Base-by-base conservation (phyloP, 768 basidiomycete species). In the Infundibulicybe gibba region DNA sequence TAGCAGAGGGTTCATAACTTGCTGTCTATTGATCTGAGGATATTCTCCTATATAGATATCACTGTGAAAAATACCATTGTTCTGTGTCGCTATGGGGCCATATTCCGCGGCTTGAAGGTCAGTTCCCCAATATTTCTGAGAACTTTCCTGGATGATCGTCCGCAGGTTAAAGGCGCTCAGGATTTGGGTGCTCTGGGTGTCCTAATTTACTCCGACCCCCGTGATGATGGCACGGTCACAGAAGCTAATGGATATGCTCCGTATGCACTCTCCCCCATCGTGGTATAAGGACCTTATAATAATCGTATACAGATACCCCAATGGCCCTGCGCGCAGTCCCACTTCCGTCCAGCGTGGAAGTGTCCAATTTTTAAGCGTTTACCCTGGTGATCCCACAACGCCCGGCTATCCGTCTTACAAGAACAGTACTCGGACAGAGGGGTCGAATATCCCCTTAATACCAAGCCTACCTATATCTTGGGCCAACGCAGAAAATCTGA, bases 71-170 rank as follows among this genome's bases (percentile, higher is more conserved):
- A 79, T 38, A 70, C 74, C 40, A 77, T 88, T 48, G 82, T 77
- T 3, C 61, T 87, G 32, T 71, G 71, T 32, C 76, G 83, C 31
- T 87, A 85, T 56, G 78, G 77, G 6, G 68, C 69, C 3, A 68
- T 73, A 45, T 87, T 87, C 71, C 77, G 87, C 48, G 87, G 87
- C 1, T 67, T 90, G 31, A 90, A 87, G 71, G 74, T 77, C 44
- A 40, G 49, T 42, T 31, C 11, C 41, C 10, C 33, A 55, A 20
- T 41, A 15, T 30, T 21, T 25, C 20, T 17, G 32, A 35, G 17
- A 53, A 31, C 32, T 15, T 19, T 31, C 5, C 25, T 13, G 12
- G 19, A 25, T 25, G 8, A 25, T 8, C 25, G 25, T 25, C 25
- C 5, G 11, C 32, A 81, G 74, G 66, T 85, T 54, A 76, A 81